A percentile compares a stretch with the other conserved stretches of the same genome.
These are phyloP conservation scores for Penicillium silybi DNA, from an alignment of 495 filamentous ascomycete species.

Conservation along the genomic window DNA sequence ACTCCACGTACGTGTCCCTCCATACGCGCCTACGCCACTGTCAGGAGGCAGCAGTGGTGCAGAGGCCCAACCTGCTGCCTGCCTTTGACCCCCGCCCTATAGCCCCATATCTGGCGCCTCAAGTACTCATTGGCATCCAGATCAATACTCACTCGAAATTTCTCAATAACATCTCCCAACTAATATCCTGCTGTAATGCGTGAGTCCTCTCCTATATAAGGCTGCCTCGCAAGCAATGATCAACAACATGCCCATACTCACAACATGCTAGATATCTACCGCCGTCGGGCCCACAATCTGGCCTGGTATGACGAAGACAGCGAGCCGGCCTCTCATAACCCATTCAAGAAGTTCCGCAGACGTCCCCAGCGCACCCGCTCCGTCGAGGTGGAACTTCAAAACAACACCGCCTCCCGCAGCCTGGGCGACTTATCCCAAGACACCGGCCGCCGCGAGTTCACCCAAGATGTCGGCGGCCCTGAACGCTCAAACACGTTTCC, in stretches of 20 bases:
- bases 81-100: neutral
- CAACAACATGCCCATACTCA: neutral
- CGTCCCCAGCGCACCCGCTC: constrained; percentile 28
- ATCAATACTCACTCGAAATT: neutral
- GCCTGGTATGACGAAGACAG: constrained; percentile 49
- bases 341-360: constrained; percentile 44
- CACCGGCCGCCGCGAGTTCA: constrained; percentile 26
- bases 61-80: neutral
- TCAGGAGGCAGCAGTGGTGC: neutral
- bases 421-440: constrained; percentile 28
- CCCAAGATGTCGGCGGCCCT: constrained; percentile 22
- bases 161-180: neutral
- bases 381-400: constrained; percentile 28
- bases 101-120: neutral
- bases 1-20: neutral
- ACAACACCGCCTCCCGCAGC: constrained; percentile 15
- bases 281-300: constrained; percentile 37
- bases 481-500: constrained; percentile 29
- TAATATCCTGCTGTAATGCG: constrained; percentile 3
- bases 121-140: neutral
- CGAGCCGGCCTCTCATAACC: constrained; percentile 41
- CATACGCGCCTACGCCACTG: neutral
- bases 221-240: neutral
- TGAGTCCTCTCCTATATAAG: constrained; percentile 1
- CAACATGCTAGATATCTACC: constrained; percentile 38